Percentiles rank a stretch among this genome's conserved stretches.
Evolutionary conservation across 2,329 filamentous ascomycete genomes (phyloP).

Genomic region (Sodiomyces alkalinus): DNA sequence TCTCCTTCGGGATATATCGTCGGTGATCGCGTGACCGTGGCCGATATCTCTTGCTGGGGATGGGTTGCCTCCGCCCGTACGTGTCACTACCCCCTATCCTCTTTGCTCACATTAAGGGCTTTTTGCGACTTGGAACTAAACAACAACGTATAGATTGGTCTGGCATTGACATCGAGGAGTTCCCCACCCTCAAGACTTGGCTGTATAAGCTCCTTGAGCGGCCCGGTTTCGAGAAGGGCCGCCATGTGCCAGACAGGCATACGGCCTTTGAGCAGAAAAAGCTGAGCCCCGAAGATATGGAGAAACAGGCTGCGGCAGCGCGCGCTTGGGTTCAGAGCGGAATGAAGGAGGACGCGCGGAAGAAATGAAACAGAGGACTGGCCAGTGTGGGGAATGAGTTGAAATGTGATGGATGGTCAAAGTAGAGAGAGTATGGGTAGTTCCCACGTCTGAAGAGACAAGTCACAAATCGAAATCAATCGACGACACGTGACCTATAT

Average conservation of each 20-base stretch:
- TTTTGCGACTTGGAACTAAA: too few relatives aligned
- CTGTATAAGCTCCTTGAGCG: conserved; percentile 53
- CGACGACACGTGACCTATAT: too few relatives aligned
- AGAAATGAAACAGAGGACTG: too few relatives aligned
- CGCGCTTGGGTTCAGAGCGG: conserved; percentile 51
- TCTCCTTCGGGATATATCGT: conserved; percentile 43
- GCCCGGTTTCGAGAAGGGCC: conserved; percentile 59
- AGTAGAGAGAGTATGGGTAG: too few relatives aligned
- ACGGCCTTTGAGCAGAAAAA: conserved; percentile 36
- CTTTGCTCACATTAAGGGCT: conserved; percentile 9
- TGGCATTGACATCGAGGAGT: conserved; percentile 50
- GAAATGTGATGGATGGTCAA: too few relatives aligned
- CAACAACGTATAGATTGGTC: conserved; percentile 17
- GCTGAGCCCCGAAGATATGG: conserved; percentile 35
- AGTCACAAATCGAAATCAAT: too few relatives aligned
- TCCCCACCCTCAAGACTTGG: conserved; percentile 65
- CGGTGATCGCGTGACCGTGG: conserved; percentile 55
- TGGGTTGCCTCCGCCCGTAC: conserved; percentile 48
- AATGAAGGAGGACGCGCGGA: conserved; percentile 52
- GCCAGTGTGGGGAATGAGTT: too few relatives aligned
- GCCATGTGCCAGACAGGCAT: conserved; percentile 54
- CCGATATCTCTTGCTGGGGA: conserved; percentile 68
- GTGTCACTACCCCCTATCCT: conserved; percentile 8
- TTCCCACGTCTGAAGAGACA: too few relatives aligned
- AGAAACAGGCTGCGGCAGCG: conserved; percentile 33